Percentiles rank a stretch among this genome's conserved stretches.
Conservation (phyloP, 257 asterid genomes). For the Parsonsia alboflavescens region DNA sequence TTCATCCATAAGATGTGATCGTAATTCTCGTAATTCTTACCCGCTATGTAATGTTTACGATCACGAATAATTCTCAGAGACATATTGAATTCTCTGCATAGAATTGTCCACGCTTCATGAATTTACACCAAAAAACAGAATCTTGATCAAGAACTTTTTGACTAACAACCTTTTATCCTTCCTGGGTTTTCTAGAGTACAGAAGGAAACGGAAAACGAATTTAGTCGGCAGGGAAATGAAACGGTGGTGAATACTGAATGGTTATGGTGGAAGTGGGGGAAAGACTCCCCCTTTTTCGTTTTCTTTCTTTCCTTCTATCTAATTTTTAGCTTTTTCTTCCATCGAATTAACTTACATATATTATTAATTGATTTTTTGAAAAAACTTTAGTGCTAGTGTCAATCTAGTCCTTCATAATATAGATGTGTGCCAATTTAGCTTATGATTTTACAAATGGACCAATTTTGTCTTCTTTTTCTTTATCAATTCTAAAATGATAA, state of each 20-base stretch:
- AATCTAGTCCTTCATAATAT: neutral
- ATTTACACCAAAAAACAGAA: neutral
- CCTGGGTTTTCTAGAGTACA: neutral
- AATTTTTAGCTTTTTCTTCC: neutral
- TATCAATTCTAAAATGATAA: neutral
- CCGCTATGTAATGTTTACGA: slow-evolving; percentile 4
- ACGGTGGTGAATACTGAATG: slow-evolving; percentile 13
- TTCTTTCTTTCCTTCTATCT: neutral
- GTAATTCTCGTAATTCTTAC: neutral
- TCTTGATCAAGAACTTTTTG: neutral
- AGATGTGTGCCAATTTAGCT: neutral
- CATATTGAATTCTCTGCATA: slow-evolving; percentile 27
- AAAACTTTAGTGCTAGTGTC: neutral
- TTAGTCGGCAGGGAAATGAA: slow-evolving; percentile 10
- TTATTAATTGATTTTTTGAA: no score
- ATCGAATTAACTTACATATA: neutral
- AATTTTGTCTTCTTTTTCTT: neutral
- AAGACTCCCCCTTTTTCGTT: slow-evolving; percentile 17
- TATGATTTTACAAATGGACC: neutral
- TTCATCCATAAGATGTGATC: slow-evolving; percentile 60
- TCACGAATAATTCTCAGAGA: slow-evolving; percentile 30
- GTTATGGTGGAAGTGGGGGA: slow-evolving; percentile 15
- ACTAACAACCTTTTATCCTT: neutral
- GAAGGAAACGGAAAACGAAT: neutral
- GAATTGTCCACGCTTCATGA: slow-evolving; percentile 2